Base-by-base conservation (phyloP, 306 rosid species). In the Glycyrrhiza uralensis region DNA sequence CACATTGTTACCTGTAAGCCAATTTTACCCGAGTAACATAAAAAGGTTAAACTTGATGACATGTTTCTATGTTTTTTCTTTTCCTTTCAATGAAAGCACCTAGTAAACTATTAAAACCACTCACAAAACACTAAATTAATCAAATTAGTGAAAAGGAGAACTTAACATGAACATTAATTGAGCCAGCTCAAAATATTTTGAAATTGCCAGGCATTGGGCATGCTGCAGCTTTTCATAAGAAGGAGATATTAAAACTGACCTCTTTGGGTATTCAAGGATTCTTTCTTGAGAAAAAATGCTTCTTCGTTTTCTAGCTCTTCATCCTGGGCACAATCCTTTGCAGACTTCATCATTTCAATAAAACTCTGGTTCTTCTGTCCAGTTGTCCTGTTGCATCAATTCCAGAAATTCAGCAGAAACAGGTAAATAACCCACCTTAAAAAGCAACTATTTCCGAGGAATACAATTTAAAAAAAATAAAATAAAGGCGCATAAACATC, bases 341-440 rank as follows among this genome's bases (percentile, higher is more conserved):
- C 90, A 0, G 96, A 88, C 74, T 86, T 88, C 80, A 95, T 86
- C 88, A 95, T 89, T 80, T 95, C 99, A 71, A 87, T 81, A 82
- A 95, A 89, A 82, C 90, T 89, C 80, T 84, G 86, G 81, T 76
- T 89, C 76, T 87, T 95, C 83, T 80, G 89, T 68, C 88, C 93
- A 13, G 80, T 79, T 81, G 84, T 85, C 87, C 99, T 91, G 80
- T 73, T 54, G 12, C 75, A 74, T 77, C 42, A 78, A 69, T 32
- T 38, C 36, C 78, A 24, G 36, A 78, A 33, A 42, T 65, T 69
- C 72, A 70, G 66, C 45, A 69, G 58, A 61, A 44, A 26, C 47
- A 36, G 9, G 23, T 59, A 22, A 56, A 28, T 33, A 24, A 42
- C 50, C 20, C 66, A 59, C 61, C 46, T 58, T 19, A 41, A 52